Conservation (phyloP, 2,329 filamentous ascomycete genomes). For the Mariannaea sp. region DNA sequence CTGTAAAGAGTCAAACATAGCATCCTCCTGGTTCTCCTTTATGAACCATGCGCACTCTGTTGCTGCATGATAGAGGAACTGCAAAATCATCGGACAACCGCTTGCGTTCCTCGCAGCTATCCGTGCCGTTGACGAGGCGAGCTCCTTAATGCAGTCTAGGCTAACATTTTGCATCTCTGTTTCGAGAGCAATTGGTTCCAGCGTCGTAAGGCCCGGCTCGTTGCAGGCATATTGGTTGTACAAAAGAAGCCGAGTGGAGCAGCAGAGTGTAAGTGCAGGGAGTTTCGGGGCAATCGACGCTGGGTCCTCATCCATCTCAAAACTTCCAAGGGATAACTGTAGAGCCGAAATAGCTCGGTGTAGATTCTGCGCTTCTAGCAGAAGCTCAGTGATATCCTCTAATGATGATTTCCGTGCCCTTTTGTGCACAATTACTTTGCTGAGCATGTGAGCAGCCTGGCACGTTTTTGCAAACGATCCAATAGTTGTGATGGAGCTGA, state of each 20-base stretch:
- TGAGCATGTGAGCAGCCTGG: conserved; percentile 28
- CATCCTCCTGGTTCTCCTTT: conserved; percentile 22
- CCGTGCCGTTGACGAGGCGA: conserved; percentile 4
- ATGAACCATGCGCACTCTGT: conserved; percentile 31
- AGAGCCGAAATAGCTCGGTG: conserved; percentile 20
- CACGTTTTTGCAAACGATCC: conserved; percentile 24
- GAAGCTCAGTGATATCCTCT: background rate
- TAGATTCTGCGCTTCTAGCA: conserved; percentile 24
- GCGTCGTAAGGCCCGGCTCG: conserved; percentile 3
- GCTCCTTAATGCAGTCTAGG: conserved; percentile 6
- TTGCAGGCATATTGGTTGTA: conserved; percentile 30
- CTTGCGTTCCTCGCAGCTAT: background rate
- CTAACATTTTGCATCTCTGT: conserved; percentile 24
- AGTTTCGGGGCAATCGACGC: background rate
- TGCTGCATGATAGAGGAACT: conserved; percentile 23
- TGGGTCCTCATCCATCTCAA: background rate
- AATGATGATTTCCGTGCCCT: conserved; percentile 1
- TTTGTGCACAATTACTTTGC: conserved; percentile 24
- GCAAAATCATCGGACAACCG: conserved; percentile 14
- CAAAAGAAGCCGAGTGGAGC: conserved; percentile 21
- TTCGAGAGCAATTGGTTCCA: conserved; percentile 17
- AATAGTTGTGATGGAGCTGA: conserved; percentile 18
- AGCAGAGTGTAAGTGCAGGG: conserved; percentile 17
- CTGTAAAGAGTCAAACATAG: conserved; percentile 15
- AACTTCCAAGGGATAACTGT: conserved; percentile 7